Evolutionary conservation across 108 stramenopile genomes (phyloP).

Genomic region (Cyclotella atomus): DNA sequence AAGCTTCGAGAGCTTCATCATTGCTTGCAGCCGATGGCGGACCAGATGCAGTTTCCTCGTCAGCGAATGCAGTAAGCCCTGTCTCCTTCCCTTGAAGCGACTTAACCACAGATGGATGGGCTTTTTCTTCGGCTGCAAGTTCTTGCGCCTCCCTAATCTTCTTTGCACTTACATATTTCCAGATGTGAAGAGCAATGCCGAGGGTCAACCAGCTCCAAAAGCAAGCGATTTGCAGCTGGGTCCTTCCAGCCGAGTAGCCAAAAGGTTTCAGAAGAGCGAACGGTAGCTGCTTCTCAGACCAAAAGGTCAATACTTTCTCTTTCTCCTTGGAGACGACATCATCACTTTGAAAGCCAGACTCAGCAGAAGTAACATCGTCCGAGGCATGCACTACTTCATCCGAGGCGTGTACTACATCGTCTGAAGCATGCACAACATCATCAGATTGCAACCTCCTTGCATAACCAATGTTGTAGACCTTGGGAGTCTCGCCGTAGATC

Average conservation of each 20-base stretch:
- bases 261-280: conserved; percentile 84
- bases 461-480: conserved; percentile 55
- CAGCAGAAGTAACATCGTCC: conserved; percentile 1
- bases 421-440: background rate
- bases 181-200: conserved; percentile 53
- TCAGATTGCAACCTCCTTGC: background rate
- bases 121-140: conserved; percentile 22
- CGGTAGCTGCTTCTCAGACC: conserved; percentile 65
- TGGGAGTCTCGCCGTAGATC: conserved; percentile 58
- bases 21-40: too few relatives aligned
- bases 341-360: background rate
- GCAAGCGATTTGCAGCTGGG: conserved; percentile 63
- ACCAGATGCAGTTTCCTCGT: too few relatives aligned
- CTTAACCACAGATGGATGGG: too few relatives aligned
- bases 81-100: too few relatives aligned
- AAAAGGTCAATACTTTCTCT: conserved; percentile 31
- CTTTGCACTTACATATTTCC: conserved; percentile 48
- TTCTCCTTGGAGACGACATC: conserved; percentile 1
- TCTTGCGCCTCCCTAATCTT: conserved; percentile 44
- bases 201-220: conserved; percentile 74
- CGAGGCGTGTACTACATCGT: background rate
- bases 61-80: too few relatives aligned
- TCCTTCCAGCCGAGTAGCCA: conserved; percentile 75
- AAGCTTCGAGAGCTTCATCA: too few relatives aligned
- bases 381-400: background rate